Percentiles rank a stretch among this genome's conserved stretches.
phyloP scores from a whole-genome alignment of 495 filamentous ascomycete species.

The Bacidia rubella region DNA sequence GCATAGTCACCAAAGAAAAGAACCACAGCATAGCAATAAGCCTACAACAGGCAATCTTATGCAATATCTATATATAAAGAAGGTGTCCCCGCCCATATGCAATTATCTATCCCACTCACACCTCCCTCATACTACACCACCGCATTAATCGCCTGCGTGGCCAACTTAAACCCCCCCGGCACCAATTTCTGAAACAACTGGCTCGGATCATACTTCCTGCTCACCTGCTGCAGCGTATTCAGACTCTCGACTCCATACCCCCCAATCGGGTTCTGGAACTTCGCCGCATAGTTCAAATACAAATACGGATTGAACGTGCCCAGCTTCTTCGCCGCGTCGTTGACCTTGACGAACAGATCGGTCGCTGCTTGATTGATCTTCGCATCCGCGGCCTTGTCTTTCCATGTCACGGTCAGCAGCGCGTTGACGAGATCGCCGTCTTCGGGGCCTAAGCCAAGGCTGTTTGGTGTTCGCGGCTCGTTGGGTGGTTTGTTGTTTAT shows the following conservation, averaged over 20 bases:
- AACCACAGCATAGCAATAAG: too few species aligned
- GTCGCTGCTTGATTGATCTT: conserved; percentile 3
- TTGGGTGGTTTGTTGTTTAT: conserved; percentile 3
- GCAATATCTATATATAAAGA: too few species aligned
- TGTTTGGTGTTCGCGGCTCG: neutral
- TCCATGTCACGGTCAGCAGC: conserved; percentile 27
- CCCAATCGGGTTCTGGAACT: conserved; percentile 28
- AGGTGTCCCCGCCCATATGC: too few species aligned
- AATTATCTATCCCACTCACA: too few species aligned
- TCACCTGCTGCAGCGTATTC: conserved; percentile 22
- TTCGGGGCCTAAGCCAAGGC: conserved; percentile 17
- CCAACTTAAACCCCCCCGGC: conserved; percentile 21
- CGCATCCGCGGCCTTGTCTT: conserved; percentile 22
- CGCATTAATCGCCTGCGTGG: too few species aligned
- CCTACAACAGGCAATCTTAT: too few species aligned
- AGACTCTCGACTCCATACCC: conserved; percentile 28
- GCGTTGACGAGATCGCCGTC: conserved; percentile 21
- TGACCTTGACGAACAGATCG: neutral
- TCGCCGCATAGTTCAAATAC: conserved; percentile 25
- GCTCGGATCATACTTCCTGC: conserved; percentile 25
- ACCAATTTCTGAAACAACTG: conserved; percentile 21
- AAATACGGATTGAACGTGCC: conserved; percentile 16
- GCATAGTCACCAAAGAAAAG: too few species aligned
- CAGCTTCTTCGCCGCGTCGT: conserved; percentile 10
- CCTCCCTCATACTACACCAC: too few species aligned